These are phyloP conservation scores for Thalassia testudinum DNA, from an alignment of 116 monocot genomes.

Conservation along the genomic window DNA sequence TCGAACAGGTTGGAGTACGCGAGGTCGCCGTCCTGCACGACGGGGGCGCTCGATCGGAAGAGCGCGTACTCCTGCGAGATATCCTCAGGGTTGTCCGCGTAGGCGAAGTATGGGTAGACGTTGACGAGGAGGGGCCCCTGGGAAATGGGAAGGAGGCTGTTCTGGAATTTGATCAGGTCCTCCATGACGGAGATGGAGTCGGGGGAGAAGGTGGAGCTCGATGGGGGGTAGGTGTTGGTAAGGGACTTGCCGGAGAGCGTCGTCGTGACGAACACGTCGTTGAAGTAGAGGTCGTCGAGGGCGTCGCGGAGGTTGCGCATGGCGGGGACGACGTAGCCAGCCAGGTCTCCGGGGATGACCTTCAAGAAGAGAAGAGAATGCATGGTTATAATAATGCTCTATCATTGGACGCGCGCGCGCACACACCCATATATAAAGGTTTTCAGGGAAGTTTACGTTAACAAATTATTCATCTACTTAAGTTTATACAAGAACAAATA, in stretches of 20 bases:
- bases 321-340: slow-evolving; percentile 23
- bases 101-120: slow-evolving; percentile 52
- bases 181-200: slow-evolving; percentile 7
- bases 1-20: slow-evolving; percentile 35
- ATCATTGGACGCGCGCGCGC: no score
- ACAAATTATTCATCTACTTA: no score
- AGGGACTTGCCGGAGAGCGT: slow-evolving; percentile 21
- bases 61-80: slow-evolving; percentile 28
- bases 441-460: no score
- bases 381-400: no score
- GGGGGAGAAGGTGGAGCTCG: slow-evolving; percentile 22
- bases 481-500: no score
- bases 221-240: slow-evolving; percentile 32
- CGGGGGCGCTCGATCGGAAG: slow-evolving; percentile 6
- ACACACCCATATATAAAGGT: no score
- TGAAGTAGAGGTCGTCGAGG: slow-evolving; percentile 6
- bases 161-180: slow-evolving; percentile 10
- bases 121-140: slow-evolving; percentile 24
- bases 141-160: slow-evolving; percentile 8
- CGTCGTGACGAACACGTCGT: slow-evolving; percentile 17
- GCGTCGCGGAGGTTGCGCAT: slow-evolving; percentile 36
- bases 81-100: slow-evolving; percentile 9
- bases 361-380: no score
- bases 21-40: slow-evolving; percentile 18
- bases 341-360: slow-evolving; percentile 29